Conservation (phyloP, 2,329 filamentous ascomycete genomes). For the Exophiala phaeomuriformis region DNA sequence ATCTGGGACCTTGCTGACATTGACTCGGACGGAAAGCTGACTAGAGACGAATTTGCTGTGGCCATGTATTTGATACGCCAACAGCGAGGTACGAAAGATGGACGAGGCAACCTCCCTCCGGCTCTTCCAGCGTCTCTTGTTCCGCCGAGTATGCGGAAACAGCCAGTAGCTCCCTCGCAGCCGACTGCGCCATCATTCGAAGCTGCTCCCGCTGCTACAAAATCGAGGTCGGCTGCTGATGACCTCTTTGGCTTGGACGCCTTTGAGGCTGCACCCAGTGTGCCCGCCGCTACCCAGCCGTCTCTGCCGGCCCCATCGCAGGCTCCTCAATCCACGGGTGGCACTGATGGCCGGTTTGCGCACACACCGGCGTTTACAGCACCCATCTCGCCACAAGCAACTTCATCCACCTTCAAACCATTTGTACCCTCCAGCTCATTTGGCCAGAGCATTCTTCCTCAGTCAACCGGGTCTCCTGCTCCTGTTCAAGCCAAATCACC, state of each 20-base stretch:
- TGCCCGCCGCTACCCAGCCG: constrained; percentile 32
- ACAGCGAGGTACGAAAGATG: constrained; percentile 66
- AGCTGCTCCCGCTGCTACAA: constrained; percentile 37
- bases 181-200: constrained; percentile 41
- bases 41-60: constrained; percentile 86
- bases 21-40: constrained; percentile 78
- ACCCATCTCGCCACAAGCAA: constrained; percentile 14
- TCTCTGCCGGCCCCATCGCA: constrained; percentile 45
- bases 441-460: constrained; percentile 70
- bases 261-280: constrained; percentile 39
- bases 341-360: constrained; percentile 55
- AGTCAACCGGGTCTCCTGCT: constrained; percentile 61
- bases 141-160: constrained; percentile 72
- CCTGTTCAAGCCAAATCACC: constrained; percentile 35
- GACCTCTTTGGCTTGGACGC: constrained; percentile 91
- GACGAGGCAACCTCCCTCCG: constrained; percentile 57
- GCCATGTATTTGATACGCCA: constrained; percentile 96
- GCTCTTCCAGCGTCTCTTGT: constrained; percentile 74
- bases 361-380: constrained; percentile 36
- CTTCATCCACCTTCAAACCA: constrained; percentile 64
- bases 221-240: constrained; percentile 75
- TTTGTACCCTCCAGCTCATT: constrained; percentile 91
- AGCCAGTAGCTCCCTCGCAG: constrained; percentile 36
- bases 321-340: constrained; percentile 62
- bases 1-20: constrained; percentile 98